Evolutionary conservation across 805 yeast species (phyloP).

Genomic region (Jamesozyma spencerorum): DNA sequence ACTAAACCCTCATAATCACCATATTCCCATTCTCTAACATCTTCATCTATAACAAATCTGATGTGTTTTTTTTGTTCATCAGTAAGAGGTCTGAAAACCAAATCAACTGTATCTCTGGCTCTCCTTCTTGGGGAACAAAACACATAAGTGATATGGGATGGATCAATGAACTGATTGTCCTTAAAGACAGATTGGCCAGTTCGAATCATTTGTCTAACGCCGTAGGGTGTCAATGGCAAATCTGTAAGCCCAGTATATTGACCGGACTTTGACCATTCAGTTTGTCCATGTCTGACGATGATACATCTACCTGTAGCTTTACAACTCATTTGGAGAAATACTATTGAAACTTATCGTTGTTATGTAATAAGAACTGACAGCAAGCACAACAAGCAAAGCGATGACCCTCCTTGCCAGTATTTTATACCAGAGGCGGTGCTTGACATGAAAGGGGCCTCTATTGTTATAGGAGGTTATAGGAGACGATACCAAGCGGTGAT

Average conservation of each 20-base stretch:
- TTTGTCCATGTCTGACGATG: conserved; percentile 78
- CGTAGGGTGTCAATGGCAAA: conserved; percentile 64
- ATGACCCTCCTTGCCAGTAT: no score
- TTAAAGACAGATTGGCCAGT: conserved; percentile 70
- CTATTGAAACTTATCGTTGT: no score
- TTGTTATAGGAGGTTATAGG: no score
- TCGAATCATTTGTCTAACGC: conserved; percentile 62
- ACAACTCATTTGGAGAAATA: background rate
- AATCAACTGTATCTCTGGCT: conserved; percentile 64
- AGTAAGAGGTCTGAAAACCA: conserved; percentile 45
- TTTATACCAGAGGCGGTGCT: background rate
- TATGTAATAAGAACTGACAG: no score
- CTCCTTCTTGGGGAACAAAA: conserved; percentile 75
- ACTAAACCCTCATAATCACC: conserved; percentile 88
- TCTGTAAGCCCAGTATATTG: conserved; percentile 87
- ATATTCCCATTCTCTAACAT: conserved; percentile 89
- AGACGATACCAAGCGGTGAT: no score
- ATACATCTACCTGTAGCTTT: conserved; percentile 55
- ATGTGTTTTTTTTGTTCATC: conserved; percentile 36
- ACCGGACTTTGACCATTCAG: conserved; percentile 93
- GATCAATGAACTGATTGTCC: conserved; percentile 48
- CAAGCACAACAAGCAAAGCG: no score
- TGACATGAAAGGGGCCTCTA: background rate
- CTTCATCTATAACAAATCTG: conserved; percentile 46
- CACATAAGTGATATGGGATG: conserved; percentile 51